Evolutionary conservation across 1,139 yeast species (phyloP).

Genomic region (Yamadazyma friedrichii): DNA sequence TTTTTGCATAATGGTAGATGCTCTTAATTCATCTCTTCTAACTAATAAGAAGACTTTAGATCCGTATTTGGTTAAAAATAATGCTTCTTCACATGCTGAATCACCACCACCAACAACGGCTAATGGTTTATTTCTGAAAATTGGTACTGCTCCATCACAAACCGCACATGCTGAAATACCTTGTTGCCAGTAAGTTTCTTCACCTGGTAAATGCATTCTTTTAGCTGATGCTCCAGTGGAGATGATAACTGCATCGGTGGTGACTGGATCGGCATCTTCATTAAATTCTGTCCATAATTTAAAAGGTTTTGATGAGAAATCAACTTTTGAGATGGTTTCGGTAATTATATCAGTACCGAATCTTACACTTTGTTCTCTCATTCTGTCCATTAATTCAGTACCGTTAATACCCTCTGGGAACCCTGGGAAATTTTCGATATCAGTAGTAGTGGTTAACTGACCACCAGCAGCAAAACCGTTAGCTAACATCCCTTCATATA

Average conservation of each 20-base stretch:
- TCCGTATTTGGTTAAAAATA: constrained; percentile 93
- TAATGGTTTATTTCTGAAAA: constrained; percentile 94
- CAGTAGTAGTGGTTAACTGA: constrained; percentile 96
- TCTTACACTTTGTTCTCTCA: constrained; percentile 82
- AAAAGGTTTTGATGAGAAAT: constrained; percentile 82
- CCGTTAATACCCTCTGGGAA: constrained; percentile 96
- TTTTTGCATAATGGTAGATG: constrained; percentile 94
- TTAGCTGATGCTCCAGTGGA: constrained; percentile 99
- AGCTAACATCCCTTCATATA: constrained; percentile 96
- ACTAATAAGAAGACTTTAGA: constrained; percentile 91
- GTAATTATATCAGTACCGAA: constrained; percentile 94
- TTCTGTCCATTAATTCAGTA: constrained; percentile 82
- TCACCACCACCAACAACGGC: constrained; percentile 99
- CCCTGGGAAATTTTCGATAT: constrained; percentile 96
- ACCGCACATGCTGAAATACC: constrained; percentile 99
- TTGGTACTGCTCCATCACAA: constrained; percentile 99
- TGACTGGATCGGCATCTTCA: constrained; percentile 84
- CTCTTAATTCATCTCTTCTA: constrained; percentile 91
- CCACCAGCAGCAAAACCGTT: constrained; percentile 99
- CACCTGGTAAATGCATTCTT: constrained; percentile 92
- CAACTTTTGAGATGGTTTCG: constrained; percentile 91
- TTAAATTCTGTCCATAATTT: constrained; percentile 95
- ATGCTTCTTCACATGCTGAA: constrained; percentile 98
- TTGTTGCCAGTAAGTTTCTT: constrained; percentile 97
- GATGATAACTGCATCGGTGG: constrained; percentile 87